phyloP scores from a whole-genome alignment of 2,329 filamentous ascomycete genomes.

The Proliferodiscus dingleyae region DNA sequence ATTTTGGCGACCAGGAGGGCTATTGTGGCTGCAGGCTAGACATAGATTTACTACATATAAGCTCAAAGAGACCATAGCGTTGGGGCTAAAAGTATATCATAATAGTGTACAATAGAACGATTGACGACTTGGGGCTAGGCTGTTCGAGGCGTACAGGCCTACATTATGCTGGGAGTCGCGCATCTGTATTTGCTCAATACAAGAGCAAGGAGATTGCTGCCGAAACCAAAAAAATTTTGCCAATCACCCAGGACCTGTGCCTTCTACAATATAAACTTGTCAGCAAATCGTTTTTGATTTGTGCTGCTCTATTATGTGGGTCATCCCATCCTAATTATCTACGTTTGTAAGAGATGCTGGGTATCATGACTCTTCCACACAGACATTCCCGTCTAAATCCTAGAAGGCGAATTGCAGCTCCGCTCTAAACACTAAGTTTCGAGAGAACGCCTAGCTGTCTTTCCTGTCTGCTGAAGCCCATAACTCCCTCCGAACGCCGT shows the following conservation, averaged over 20 bases:
- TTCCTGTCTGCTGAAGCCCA: too few species aligned
- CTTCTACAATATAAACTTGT: too few species aligned
- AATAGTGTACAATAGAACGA: background rate
- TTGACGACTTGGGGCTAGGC: background rate
- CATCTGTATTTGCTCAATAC: background rate
- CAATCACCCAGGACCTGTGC: too few species aligned
- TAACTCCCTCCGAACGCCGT: too few species aligned
- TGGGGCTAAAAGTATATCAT: background rate
- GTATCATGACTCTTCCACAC: too few species aligned
- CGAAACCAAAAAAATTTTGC: too few species aligned
- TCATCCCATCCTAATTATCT: too few species aligned
- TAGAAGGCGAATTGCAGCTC: background rate
- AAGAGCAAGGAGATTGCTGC: background rate
- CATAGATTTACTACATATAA: too few species aligned
- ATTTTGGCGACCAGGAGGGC: constrained; percentile 25
- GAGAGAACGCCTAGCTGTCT: background rate
- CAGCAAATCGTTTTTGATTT: too few species aligned
- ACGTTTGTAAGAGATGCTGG: too few species aligned
- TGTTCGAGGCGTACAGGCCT: background rate
- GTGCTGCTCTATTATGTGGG: too few species aligned
- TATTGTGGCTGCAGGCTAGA: constrained; percentile 22
- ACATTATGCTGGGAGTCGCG: background rate
- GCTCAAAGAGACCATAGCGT: background rate
- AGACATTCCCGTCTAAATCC: background rate
- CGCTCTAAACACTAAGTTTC: background rate